Evolutionary conservation across 2,329 filamentous ascomycete genomes (phyloP), one percentile per base, ranked within the genome.

Genomic region (Nemania abortiva): DNA sequence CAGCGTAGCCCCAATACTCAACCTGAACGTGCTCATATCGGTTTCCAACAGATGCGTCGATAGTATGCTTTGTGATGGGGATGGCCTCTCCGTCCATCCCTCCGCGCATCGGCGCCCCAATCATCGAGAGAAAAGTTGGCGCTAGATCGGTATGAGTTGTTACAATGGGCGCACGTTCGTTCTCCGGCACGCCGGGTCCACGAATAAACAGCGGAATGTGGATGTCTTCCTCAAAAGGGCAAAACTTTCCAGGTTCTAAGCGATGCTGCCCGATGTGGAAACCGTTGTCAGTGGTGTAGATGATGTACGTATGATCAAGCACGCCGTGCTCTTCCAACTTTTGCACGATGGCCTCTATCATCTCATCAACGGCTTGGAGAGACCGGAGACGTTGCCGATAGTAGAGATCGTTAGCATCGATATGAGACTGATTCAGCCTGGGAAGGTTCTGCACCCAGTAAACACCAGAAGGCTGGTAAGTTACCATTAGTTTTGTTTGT

Each of bases 81-180:
- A 88, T 88, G 0, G 86, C 81, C 1, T 82, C 80, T 0, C 88
- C 89, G 63, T 91, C 89, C 73, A 90, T 24, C 2, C 52, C 47
- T 56, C 18, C 52, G 29, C 63, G 63, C 29, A 53, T 45, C 70
- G 0, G 83, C 80, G 79, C 79, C 0, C 84, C 82, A 0, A 81
- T 83, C 3, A 83, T 73, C 1, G 82, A 77, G 49, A 91, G 81
- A 18, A 91, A 77, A 0, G 89, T 91, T 0, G 90, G 89, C 0
- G 86, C 88, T 1, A 92, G 77, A 72, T 91, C 90, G 2, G 89
- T 86, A 73, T 92, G 90, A 0, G 88, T 87, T 0, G 87, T 90
- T 1, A 81, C 79, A 6, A 84, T 77, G 27, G 82, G 81, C 0
- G 77, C 77, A 2, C 74, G 67, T 52, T 62, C 24, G 0, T 81